Percentiles rank a stretch among this genome's conserved stretches.
Evolutionary conservation across 805 yeast genomes (phyloP).

Genomic region (Suhomyces xylopsoci): DNA sequence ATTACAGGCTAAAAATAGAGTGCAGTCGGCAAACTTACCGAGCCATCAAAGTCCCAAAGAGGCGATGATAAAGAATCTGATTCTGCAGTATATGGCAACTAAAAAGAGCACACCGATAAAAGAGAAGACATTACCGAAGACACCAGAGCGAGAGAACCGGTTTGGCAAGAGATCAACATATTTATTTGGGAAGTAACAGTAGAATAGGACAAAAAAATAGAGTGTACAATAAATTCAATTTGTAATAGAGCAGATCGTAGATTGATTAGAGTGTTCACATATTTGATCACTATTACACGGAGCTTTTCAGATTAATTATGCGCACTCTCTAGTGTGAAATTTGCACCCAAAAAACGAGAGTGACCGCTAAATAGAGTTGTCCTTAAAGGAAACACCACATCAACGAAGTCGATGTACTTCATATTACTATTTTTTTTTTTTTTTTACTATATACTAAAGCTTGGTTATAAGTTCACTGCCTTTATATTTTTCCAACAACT

Average conservation of each 20-base stretch:
- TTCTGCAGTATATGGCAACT: neutral
- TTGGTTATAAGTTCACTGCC: conserved; percentile 38
- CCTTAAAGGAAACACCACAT: too few species aligned
- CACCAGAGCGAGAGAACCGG: conserved; percentile 5
- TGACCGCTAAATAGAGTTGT: too few species aligned
- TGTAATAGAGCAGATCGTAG: too few species aligned
- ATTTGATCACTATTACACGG: too few species aligned
- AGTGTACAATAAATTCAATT: too few species aligned
- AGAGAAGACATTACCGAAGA: neutral
- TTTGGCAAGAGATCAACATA: conserved; percentile 3
- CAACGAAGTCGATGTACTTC: too few species aligned
- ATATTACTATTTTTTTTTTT: too few species aligned
- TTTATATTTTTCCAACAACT: conserved; percentile 26
- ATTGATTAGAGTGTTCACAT: too few species aligned
- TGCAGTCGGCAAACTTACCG: neutral
- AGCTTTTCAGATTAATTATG: too few species aligned
- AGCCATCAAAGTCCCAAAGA: neutral
- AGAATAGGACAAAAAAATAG: neutral
- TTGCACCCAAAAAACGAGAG: too few species aligned
- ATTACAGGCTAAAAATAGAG: neutral
- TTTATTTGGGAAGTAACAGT: neutral
- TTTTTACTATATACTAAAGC: conserved; percentile 19
- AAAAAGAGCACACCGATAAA: neutral
- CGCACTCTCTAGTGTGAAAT: too few species aligned
- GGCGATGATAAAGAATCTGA: neutral